Conservation (phyloP, 2,329 filamentous ascomycete genomes). For the Ambrosiella cleistominuta region DNA sequence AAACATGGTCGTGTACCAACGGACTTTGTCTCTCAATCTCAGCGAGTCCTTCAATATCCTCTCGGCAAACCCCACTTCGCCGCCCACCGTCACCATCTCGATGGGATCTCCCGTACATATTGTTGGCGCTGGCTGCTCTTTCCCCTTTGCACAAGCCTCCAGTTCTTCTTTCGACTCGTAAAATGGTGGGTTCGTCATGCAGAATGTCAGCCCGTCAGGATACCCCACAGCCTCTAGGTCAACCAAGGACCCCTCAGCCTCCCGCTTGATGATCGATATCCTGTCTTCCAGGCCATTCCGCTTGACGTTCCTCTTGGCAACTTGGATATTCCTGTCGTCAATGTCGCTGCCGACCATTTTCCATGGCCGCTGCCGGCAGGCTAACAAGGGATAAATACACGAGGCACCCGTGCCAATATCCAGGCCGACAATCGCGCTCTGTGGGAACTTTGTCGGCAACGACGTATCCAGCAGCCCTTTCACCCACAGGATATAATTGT, state of each 20-base stretch:
- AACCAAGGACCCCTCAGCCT: constrained; percentile 37
- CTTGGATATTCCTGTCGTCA: constrained; percentile 49
- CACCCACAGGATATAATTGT: constrained; percentile 85
- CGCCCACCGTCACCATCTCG: constrained; percentile 74
- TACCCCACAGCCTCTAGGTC: constrained; percentile 38
- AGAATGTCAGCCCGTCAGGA: constrained; percentile 48
- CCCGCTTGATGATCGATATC: constrained; percentile 44
- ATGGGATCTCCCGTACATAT: constrained; percentile 58
- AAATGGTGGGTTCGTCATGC: constrained; percentile 91
- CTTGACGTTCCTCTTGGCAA: constrained; percentile 48
- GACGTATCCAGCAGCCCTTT: constrained; percentile 64
- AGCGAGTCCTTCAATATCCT: constrained; percentile 56
- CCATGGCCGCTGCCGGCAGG: constrained; percentile 56
- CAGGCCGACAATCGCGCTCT: constrained; percentile 45
- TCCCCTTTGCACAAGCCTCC: constrained; percentile 42
- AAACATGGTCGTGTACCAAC: constrained; percentile 86
- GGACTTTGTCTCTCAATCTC: constrained; percentile 38
- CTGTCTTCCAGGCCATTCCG: constrained; percentile 46
- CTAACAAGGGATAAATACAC: constrained; percentile 77
- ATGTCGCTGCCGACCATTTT: constrained; percentile 62
- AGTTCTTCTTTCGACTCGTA: constrained; percentile 62
- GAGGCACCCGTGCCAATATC: constrained; percentile 86
- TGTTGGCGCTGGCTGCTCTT: constrained; percentile 50
- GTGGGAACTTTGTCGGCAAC: constrained; percentile 27
- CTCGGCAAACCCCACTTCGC: constrained; percentile 58